Conservation (phyloP, 129 eudicot species). For the Flaveria trinervia region DNA sequence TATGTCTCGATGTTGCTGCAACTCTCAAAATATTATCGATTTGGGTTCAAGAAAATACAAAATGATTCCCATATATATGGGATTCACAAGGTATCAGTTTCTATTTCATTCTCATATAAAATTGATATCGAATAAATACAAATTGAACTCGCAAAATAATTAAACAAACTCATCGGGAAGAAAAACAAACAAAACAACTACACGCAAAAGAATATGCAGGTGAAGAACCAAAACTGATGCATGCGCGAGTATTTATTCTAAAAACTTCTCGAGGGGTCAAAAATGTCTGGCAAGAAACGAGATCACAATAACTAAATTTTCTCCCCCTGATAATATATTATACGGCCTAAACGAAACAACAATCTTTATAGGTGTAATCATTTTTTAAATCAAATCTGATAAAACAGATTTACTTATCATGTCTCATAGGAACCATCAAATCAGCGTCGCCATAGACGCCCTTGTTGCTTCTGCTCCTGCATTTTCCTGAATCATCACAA, state of each 20-base stretch:
- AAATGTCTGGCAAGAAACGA: conserved; percentile 18
- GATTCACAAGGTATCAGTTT: too few relatives aligned
- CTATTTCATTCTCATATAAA: too few relatives aligned
- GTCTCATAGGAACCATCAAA: conserved; percentile 18
- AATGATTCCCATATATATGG: too few relatives aligned
- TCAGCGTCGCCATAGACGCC: conserved; percentile 65
- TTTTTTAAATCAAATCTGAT: background rate
- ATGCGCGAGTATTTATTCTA: conserved; percentile 30
- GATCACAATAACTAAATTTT: conserved; percentile 23
- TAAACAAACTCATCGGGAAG: background rate
- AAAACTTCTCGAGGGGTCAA: conserved; percentile 23
- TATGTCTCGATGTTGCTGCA: too few relatives aligned
- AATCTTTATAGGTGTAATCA: background rate
- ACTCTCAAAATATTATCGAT: too few relatives aligned
- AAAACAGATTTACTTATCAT: conserved; percentile 8
- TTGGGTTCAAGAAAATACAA: too few relatives aligned
- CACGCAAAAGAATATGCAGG: background rate
- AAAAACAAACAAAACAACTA: background rate
- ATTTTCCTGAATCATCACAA: conserved; percentile 49
- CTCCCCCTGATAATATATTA: background rate
- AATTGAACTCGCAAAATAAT: too few relatives aligned
- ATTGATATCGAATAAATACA: too few relatives aligned
- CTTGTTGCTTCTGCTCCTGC: conserved; percentile 62
- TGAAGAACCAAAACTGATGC: conserved; percentile 12
- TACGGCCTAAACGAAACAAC: conserved; percentile 8